Evolutionary conservation across 768 basidiomycete genomes (phyloP).

Genomic region (Brasilioporus rufonigricans): DNA sequence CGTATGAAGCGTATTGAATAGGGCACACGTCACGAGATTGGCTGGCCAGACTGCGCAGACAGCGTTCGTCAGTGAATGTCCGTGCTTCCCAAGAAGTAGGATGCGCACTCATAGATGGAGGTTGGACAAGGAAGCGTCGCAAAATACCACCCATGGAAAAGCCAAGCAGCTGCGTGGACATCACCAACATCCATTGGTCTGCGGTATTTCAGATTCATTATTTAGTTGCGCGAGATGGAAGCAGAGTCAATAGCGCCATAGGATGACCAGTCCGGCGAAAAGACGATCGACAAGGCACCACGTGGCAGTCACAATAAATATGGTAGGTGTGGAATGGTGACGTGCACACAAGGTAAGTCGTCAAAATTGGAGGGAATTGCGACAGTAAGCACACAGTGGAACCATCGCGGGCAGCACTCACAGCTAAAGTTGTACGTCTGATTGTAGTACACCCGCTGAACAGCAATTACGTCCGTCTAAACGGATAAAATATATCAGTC

Average conservation of each 20-base stretch:
- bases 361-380: background rate
- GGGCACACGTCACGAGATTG: constrained; percentile 63
- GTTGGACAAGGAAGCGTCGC: constrained; percentile 62
- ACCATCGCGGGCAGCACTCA: constrained; percentile 20
- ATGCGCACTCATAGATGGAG: constrained; percentile 58
- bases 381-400: background rate
- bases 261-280: no score
- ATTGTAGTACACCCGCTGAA: constrained; percentile 68
- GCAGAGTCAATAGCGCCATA: background rate
- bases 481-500: background rate
- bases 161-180: constrained; percentile 72
- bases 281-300: background rate
- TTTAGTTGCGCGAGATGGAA: background rate
- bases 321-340: background rate
- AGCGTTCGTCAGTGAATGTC: constrained; percentile 19
- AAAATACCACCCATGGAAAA: constrained; percentile 58
- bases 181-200: constrained; percentile 62
- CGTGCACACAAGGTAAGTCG: background rate
- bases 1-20: constrained; percentile 75
- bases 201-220: background rate
- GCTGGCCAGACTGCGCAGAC: constrained; percentile 67
- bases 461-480: constrained; percentile 67
- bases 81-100: background rate
- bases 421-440: constrained; percentile 53
- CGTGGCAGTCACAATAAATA: background rate